Evolutionary conservation across 306 rosid genomes (phyloP).

Genomic region (Lotus japonicus): DNA sequence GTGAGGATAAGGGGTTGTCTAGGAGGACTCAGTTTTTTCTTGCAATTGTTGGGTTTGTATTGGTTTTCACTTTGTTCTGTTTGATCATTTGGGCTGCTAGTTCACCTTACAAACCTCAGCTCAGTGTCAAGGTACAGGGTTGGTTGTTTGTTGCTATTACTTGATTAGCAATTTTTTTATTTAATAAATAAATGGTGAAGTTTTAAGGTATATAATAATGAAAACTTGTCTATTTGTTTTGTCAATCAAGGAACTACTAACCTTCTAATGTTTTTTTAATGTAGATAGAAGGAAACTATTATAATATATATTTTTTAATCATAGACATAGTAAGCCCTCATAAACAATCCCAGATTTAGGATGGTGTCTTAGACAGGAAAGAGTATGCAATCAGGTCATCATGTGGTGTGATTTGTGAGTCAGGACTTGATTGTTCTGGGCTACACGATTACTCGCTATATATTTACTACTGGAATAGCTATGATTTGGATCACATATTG

Average conservation of each 20-base stretch:
- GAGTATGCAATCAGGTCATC: background rate
- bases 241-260: too few relatives aligned
- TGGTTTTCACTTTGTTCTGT: constrained; percentile 55
- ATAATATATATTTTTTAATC: background rate
- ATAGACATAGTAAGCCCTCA: too few relatives aligned
- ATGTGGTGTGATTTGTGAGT: background rate
- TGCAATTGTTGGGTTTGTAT: constrained; percentile 44
- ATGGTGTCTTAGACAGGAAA: too few relatives aligned
- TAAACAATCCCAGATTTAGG: too few relatives aligned
- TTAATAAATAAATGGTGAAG: constrained; percentile 4
- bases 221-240: too few relatives aligned
- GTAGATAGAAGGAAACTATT: background rate
- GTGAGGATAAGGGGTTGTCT: constrained; percentile 24
- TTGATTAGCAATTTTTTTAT: background rate
- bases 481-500: too few relatives aligned
- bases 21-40: constrained; percentile 46
- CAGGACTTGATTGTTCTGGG: background rate
- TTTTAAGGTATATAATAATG: background rate
- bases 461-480: background rate
- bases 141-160: background rate
- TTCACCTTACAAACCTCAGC: constrained; percentile 45
- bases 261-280: background rate
- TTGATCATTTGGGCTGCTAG: constrained; percentile 66
- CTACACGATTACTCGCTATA: background rate
- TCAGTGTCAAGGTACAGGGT: constrained; percentile 54